Conservation (phyloP, 2,329 filamentous ascomycete species). For the Neopestalotiopsis clavispora region DNA sequence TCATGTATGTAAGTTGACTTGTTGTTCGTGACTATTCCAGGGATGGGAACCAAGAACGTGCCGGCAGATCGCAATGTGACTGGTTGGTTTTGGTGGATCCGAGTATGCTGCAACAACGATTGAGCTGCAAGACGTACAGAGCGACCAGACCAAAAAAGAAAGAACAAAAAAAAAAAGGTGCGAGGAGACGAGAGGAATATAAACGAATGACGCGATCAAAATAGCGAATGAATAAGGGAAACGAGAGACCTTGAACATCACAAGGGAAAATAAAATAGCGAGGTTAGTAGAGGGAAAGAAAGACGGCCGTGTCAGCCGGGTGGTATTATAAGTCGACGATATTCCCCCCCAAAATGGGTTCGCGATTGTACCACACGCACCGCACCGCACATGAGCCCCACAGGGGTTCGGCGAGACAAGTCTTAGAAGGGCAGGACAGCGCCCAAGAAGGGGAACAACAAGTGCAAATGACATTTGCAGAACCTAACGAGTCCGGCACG, state of each 20-base stretch:
- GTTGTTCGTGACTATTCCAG: not conserved
- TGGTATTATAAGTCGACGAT: not conserved
- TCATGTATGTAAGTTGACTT: not conserved
- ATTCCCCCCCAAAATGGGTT: too few relatives aligned
- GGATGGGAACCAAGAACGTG: constrained; percentile 5
- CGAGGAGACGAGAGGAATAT: not conserved
- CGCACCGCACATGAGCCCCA: not conserved
- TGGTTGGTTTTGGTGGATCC: constrained; percentile 14
- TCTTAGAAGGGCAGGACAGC: constrained; percentile 2
- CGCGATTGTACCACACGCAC: not conserved
- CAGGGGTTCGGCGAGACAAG: constrained; percentile 5
- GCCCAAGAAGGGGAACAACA: not conserved
- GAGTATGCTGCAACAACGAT: constrained; percentile 5
- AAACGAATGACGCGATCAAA: not conserved
- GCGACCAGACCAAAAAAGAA: constrained; percentile 1
- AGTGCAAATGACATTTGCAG: not conserved
- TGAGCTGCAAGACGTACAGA: not conserved
- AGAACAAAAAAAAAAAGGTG: too few relatives aligned
- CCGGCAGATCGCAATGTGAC: not conserved
- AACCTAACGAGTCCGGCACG: not conserved
- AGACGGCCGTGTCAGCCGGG: not conserved
- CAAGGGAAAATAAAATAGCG: not conserved
- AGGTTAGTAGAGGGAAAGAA: not conserved
- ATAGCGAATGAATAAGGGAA: not conserved
- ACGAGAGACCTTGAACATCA: not conserved